Evolutionary conservation across 2,329 filamentous ascomycete genomes (phyloP).

Genomic region (Talaromyces atroroseus): DNA sequence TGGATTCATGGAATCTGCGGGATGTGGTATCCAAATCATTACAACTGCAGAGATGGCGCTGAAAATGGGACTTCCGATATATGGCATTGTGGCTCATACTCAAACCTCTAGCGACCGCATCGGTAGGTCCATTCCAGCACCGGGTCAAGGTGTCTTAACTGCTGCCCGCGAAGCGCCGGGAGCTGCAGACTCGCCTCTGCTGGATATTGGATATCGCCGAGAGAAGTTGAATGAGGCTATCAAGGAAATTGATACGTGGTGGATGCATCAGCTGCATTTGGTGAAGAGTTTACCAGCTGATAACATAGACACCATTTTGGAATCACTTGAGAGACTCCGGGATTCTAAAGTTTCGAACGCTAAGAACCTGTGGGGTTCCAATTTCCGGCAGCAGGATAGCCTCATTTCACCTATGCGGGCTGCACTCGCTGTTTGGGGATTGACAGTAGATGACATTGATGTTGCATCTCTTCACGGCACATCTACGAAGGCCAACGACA

Average conservation of each 20-base stretch:
- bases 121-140: conserved; percentile 90
- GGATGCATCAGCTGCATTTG: not conserved
- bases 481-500: conserved; percentile 97
- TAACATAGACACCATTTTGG: not conserved
- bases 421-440: conserved; percentile 93
- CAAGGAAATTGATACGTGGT: conserved; percentile 33
- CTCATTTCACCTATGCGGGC: conserved; percentile 92
- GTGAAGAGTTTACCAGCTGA: not conserved
- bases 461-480: conserved; percentile 99
- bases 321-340: conserved; percentile 52
- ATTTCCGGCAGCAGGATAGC: conserved; percentile 95
- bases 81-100: conserved; percentile 87
- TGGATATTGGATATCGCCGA: conserved; percentile 95
- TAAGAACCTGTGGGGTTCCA: conserved; percentile 87
- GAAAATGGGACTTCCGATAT: conserved; percentile 97
- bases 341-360: conserved; percentile 79
- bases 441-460: conserved; percentile 90
- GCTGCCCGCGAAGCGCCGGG: conserved; percentile 84
- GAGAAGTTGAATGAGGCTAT: conserved; percentile 91
- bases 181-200: conserved; percentile 88
- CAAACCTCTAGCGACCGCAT: conserved; percentile 98
- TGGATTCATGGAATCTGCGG: conserved; percentile 99
- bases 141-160: conserved; percentile 93
- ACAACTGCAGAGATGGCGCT: conserved; percentile 95
- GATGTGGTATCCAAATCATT: conserved; percentile 94